Percentiles rank a stretch among this genome's conserved stretches.
These are phyloP conservation scores for Glycine latifolia DNA, from an alignment of 306 rosid genomes.

Conservation along the genomic window DNA sequence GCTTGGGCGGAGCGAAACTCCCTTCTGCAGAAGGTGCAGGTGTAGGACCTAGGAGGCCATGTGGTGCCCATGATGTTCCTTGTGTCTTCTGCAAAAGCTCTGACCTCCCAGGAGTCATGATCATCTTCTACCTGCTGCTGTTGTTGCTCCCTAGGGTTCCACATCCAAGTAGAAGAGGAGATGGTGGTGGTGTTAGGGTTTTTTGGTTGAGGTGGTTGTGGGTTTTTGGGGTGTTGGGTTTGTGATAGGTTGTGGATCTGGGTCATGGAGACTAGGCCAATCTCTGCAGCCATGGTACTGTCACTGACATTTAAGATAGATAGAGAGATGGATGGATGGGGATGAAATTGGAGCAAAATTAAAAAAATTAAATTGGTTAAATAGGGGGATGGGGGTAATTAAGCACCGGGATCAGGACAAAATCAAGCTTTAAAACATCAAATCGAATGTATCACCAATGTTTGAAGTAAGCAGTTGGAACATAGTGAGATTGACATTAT, in stretches of 20 bases:
- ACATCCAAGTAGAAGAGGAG: constrained; percentile 57
- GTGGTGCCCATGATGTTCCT: constrained; percentile 79
- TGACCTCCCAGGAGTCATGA: constrained; percentile 92
- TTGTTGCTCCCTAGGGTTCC: constrained; percentile 66
- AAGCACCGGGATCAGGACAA: constrained; percentile 56
- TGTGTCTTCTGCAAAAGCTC: constrained; percentile 92
- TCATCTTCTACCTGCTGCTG: constrained; percentile 47
- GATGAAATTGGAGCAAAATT: constrained; percentile 38
- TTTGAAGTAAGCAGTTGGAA: constrained; percentile 59
- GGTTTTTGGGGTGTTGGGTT: constrained; percentile 39
- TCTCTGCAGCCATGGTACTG: constrained; percentile 75
- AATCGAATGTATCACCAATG: constrained; percentile 76
- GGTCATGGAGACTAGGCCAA: constrained; percentile 71
- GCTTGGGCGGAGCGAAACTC: constrained; percentile 97
- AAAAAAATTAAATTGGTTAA: constrained; percentile 44
- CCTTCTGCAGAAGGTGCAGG: constrained; percentile 82
- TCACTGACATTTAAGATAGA: constrained; percentile 70
- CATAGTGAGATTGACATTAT: constrained; percentile 48
- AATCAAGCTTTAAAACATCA: constrained; percentile 57
- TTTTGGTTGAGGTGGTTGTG: constrained; percentile 45
- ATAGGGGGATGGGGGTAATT: constrained; percentile 51
- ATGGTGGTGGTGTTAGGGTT: constrained; percentile 56
- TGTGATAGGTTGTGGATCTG: constrained; percentile 57
- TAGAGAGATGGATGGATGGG: constrained; percentile 43
- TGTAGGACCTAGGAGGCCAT: constrained; percentile 96